Evolutionary conservation across 108 stramenopile genomes (phyloP), one percentile per base, ranked within the genome.

Genomic region (Chaetoceros tenuissimus): DNA sequence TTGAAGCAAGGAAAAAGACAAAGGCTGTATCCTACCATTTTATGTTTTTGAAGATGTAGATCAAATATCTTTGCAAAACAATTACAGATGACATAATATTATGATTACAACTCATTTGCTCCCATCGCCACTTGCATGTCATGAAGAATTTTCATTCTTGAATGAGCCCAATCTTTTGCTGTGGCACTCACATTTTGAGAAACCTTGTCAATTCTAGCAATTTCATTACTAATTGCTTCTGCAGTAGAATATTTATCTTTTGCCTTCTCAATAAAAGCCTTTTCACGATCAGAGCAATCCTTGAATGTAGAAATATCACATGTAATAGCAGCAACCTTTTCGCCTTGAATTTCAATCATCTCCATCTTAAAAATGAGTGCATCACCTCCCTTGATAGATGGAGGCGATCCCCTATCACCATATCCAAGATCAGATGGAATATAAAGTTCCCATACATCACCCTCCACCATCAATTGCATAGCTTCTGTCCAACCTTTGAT

Each of bases 391-490:
- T 69, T 69, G 61, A 95, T 95, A 44, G 72, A 72, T 13, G 74
- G 81, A 34, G 69, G 71, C 55, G 64, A 72, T 23, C 93, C 96
- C 43, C 81, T 58, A 53, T 85, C 92, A 3, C 95, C 95, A 51
- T 96, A 99, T 5, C 48, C 97, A 23, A 96, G 59, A 62, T 94
- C 94, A 28, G 79, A 78, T 2, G 93, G 94, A 55, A 98, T 95
- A 77, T 88, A 92, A 20, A 98, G 76, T 55, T 96, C 93, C 97
- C 97, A 98, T 72, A 90, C 92, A 62, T 77, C 95, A 25, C 97
- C 97, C 78, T 98, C 95, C 57, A 77, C 81, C 97, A 98, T 98
- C 56, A 96, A 59, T 65, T 96, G 95, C 94, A 97, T 90, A 3
- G 94, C 96, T 67, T 97, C 92, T 2, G 82, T 73, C 89, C 85